Conservation (phyloP, 768 basidiomycete genomes). For the Russula sp. region DNA sequence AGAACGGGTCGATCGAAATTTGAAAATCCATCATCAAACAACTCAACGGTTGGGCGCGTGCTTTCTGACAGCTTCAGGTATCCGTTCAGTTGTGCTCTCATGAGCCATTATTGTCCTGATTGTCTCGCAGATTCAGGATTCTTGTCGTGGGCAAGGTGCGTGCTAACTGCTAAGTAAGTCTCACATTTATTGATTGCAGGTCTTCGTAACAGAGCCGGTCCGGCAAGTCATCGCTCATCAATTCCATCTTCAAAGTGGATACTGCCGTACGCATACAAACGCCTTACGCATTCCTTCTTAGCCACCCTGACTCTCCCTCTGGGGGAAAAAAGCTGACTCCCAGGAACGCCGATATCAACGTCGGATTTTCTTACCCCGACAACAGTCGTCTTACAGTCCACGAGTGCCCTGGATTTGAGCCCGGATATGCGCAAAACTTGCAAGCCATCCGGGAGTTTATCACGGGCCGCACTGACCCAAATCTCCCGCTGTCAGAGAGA, state of each 20-base stretch:
- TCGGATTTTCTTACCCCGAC: background rate
- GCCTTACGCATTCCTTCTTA: background rate
- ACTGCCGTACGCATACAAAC: background rate
- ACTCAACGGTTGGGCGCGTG: background rate
- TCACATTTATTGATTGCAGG: background rate
- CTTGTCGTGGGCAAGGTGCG: slow-evolving; percentile 10
- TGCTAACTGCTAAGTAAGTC: too few species aligned
- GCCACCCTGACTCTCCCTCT: background rate
- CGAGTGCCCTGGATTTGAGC: background rate
- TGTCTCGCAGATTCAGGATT: background rate
- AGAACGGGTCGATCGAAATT: background rate
- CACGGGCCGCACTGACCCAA: background rate
- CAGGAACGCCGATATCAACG: background rate
- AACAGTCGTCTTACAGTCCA: background rate
- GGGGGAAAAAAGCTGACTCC: background rate
- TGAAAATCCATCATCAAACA: background rate
- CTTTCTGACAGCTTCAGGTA: background rate
- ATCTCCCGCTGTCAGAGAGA: background rate
- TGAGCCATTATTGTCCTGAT: background rate
- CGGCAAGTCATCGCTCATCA: slow-evolving; percentile 7
- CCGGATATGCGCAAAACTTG: background rate
- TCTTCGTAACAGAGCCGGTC: background rate
- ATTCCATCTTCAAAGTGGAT: background rate
- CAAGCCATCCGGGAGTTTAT: background rate
- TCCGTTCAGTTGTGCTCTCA: background rate